Base-by-base conservation (phyloP, 805 yeast genomes). In the Ogataea sp. region DNA sequence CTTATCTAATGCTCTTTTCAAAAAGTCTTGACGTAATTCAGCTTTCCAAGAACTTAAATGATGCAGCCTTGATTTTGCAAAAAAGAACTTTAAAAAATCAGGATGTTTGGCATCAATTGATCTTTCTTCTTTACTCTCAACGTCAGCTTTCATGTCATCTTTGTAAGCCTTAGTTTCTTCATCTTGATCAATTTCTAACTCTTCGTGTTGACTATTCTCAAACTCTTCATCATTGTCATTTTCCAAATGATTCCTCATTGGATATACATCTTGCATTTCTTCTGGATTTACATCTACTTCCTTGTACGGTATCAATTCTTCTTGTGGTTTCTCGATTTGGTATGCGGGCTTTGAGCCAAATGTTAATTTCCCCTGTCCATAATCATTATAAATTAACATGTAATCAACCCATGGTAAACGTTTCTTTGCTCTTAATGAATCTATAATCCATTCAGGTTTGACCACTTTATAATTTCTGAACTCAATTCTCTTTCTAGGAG, bases 1-100 rank as follows among this genome's bases (percentile, higher is more conserved):
- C 14, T 36, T 48, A 4, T 50, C 51, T 1, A 74, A 48, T 13
- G 82, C 75, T 36, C 59, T 59, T 3, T 66, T 56, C 30, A 82
- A 65, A 51, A 83, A 85, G 24, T 73, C 72, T 2, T 74, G 64
- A 36, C 85, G 67, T 20, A 93, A 61, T 30, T 80, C 83, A 0
- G 87, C 71, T 53, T 87, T 90, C 93, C 96, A 86, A 3, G 79
- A 70, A 47, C 96, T 84, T 34, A 93, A 64, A 58, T 88, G 96
- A 53, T 93, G 97, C 24, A 90, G 62, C 38, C 97, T 66, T 1
- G 97, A 89, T 39, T 82, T 79, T 6, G 79, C 72, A 58, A 88
- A 90, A 56, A 83, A 90, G 28, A 69, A 70, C 16, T 69, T 52
- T 23, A 93, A 60, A 50, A 88, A 90, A 38, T 78, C 73, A 0